Percentiles rank a stretch among this genome's conserved stretches.
phyloP scores from a whole-genome alignment of 176 grass and related monocot species.

The Elaeis guineensis region DNA sequence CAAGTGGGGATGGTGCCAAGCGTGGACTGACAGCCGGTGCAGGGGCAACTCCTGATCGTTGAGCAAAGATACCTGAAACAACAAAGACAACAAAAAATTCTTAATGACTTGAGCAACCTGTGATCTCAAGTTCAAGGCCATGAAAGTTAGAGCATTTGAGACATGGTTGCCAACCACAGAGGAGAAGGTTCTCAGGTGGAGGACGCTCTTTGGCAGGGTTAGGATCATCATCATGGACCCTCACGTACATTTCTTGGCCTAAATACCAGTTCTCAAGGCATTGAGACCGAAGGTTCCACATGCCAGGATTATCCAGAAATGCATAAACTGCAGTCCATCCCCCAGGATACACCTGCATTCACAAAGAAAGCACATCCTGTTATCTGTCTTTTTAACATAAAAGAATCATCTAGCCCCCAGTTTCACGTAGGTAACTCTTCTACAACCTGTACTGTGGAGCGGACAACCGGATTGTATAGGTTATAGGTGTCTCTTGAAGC shows the following conservation, averaged over 20 bases:
- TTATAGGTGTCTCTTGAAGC: conserved; percentile 2
- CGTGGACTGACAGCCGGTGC: too few species aligned
- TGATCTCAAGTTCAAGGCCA: neutral
- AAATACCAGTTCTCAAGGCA: neutral
- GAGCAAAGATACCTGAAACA: too few species aligned
- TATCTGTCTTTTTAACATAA: too few species aligned
- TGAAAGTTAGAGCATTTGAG: neutral
- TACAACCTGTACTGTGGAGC: conserved; percentile 2
- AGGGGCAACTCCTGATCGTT: too few species aligned
- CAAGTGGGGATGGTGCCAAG: too few species aligned
- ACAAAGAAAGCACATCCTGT: too few species aligned
- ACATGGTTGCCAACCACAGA: neutral
- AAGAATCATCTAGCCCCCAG: too few species aligned
- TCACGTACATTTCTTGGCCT: neutral
- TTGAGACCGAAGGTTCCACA: conserved; percentile 7
- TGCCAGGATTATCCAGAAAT: neutral
- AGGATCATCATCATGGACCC: neutral
- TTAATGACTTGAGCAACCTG: too few species aligned
- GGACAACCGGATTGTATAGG: neutral
- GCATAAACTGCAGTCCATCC: conserved; percentile 8
- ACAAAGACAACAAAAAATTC: too few species aligned
- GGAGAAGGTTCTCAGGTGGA: neutral
- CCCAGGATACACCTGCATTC: neutral
- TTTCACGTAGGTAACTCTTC: too few species aligned
- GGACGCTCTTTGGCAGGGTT: conserved; percentile 2